These are phyloP conservation scores for Podospora pseudocomata DNA, from an alignment of 495 filamentous ascomycete species.

Conservation along the genomic window DNA sequence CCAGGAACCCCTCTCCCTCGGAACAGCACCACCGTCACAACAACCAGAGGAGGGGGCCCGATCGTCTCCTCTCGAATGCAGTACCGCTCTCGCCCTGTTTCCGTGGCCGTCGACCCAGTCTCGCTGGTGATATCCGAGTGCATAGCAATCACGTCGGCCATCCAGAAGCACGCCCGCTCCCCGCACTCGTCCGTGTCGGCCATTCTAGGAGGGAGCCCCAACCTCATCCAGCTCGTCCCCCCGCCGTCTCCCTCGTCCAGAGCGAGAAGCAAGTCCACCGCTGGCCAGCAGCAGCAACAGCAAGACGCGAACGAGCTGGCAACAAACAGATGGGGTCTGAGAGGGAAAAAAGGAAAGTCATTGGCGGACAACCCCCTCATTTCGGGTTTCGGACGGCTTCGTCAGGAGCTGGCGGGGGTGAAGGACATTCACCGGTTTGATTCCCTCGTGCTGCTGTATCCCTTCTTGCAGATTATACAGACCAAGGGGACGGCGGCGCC, in stretches of 20 bases:
- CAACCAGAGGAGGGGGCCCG: conserved; percentile 10
- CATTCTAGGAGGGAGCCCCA: conserved; percentile 79
- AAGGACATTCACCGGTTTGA: conserved; percentile 90
- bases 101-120: conserved; percentile 90
- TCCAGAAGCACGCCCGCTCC: conserved; percentile 97
- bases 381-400: conserved; percentile 84
- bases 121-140: conserved; percentile 98
- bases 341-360: conserved; percentile 96
- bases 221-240: conserved; percentile 47
- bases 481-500: conserved; percentile 94
- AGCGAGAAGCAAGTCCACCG: conserved; percentile 27
- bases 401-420: conserved; percentile 85
- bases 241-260: conserved; percentile 19
- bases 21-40: neutral
- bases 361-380: conserved; percentile 98
- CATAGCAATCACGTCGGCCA: conserved; percentile 94
- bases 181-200: conserved; percentile 94
- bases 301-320: conserved; percentile 43
- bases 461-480: conserved; percentile 95
- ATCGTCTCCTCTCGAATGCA: conserved; percentile 39
- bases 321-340: conserved; percentile 73
- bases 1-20: conserved; percentile 22
- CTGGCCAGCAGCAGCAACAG: conserved; percentile 25
- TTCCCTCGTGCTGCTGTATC: conserved; percentile 83
- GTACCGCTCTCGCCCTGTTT: conserved; percentile 49